These are phyloP conservation scores for Xylariales sp. DNA, from an alignment of 2,329 filamentous ascomycete species.

Conservation along the genomic window DNA sequence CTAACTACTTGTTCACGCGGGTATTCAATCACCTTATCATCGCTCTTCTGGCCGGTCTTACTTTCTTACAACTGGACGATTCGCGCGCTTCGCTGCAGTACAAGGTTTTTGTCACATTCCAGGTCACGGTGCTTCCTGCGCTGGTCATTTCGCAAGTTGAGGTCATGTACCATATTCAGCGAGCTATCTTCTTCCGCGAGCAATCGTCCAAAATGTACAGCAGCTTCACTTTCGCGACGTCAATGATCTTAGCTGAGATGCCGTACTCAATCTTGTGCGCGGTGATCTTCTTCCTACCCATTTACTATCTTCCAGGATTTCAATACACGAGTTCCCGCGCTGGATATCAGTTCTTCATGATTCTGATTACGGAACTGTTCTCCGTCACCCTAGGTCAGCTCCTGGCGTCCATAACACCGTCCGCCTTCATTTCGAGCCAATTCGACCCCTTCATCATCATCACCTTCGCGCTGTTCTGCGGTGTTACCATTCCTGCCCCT, in stretches of 20 bases:
- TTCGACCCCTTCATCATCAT: conserved; percentile 81
- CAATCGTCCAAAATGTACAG: conserved; percentile 82
- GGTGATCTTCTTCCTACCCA: conserved; percentile 72
- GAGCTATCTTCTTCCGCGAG: conserved; percentile 82
- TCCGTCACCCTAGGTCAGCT: conserved; percentile 74
- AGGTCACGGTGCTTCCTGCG: conserved; percentile 77
- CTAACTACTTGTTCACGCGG: conserved; percentile 84
- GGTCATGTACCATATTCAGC: conserved; percentile 74
- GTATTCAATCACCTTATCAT: conserved; percentile 81
- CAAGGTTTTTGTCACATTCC: conserved; percentile 86
- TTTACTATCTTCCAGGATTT: conserved; percentile 83
- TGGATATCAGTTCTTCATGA: conserved; percentile 82
- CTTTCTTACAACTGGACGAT: conserved; percentile 72
- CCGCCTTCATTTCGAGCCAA: conserved; percentile 72
- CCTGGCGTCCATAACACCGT: conserved; percentile 72
- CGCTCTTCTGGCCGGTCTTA: conserved; percentile 71
- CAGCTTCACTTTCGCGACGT: conserved; percentile 69
- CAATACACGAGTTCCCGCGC: conserved; percentile 58
- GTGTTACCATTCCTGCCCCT: conserved; percentile 73
- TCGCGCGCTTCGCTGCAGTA: conserved; percentile 76
- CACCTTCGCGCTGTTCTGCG: conserved; percentile 80
- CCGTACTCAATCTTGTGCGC: conserved; percentile 80
- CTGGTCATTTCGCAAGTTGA: conserved; percentile 81
- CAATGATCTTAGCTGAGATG: conserved; percentile 77
- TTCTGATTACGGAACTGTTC: conserved; percentile 80